phyloP scores from a whole-genome alignment of 225 moss, liverwort and hornwort genomes.

The Antitrichia curtipendula region DNA sequence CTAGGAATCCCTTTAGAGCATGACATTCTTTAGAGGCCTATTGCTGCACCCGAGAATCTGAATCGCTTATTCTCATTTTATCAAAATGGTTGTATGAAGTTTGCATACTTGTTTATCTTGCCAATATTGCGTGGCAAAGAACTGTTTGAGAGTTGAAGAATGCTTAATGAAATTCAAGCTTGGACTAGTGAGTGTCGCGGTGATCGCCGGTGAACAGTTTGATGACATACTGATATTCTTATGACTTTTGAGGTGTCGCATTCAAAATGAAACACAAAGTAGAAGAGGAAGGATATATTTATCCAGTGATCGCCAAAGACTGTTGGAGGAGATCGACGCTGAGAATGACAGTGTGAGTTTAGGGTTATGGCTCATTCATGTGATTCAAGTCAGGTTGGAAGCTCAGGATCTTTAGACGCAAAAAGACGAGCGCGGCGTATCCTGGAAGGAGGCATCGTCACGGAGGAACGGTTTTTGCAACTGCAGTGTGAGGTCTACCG shows the following conservation, averaged over 20 bases:
- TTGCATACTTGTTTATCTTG: background rate
- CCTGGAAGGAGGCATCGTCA: slow-evolving; percentile 35
- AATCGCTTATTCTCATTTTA: background rate
- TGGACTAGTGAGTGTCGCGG: background rate
- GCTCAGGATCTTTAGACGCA: background rate
- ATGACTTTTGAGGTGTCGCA: background rate
- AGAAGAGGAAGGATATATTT: background rate
- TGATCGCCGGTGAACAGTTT: background rate
- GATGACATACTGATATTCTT: background rate
- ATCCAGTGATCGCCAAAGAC: background rate
- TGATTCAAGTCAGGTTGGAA: slow-evolving; percentile 12
- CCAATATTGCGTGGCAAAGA: background rate
- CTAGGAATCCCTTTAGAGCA: background rate
- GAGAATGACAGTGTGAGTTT: background rate
- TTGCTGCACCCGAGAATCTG: background rate
- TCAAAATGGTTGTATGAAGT: background rate
- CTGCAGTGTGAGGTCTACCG: slow-evolving; percentile 55
- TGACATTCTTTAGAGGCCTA: background rate
- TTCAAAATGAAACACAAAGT: background rate
- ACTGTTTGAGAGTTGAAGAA: background rate
- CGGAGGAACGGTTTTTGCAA: slow-evolving; percentile 62
- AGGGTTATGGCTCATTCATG: slow-evolving; percentile 23
- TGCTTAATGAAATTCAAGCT: background rate
- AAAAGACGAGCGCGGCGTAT: slow-evolving; percentile 33
- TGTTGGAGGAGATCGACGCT: background rate